Percentiles rank a stretch among this genome's conserved stretches.
These are phyloP conservation scores for Aphanomyces cochlioides DNA, from an alignment of 352 stramenopile genomes.

Conservation along the genomic window DNA sequence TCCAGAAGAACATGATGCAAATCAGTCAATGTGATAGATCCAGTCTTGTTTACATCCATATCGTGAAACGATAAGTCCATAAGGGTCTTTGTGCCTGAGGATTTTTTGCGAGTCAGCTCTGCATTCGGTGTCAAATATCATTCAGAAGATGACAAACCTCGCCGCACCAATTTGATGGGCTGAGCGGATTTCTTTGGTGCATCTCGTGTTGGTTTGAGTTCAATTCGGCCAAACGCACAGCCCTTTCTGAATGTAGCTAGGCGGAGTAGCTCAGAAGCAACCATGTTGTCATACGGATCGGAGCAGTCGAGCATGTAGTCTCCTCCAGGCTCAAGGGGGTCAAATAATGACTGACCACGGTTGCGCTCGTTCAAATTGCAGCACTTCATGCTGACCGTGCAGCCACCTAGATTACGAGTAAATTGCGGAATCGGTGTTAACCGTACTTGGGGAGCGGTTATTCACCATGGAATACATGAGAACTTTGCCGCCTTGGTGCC, in stretches of 20 bases:
- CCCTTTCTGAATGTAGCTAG: slow-evolving; percentile 66
- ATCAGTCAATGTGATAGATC: slow-evolving; percentile 49
- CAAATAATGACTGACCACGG: slow-evolving; percentile 44
- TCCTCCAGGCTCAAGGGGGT: slow-evolving; percentile 62
- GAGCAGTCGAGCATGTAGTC: slow-evolving; percentile 59
- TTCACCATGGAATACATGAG: slow-evolving; percentile 62
- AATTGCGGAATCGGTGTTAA: neutral
- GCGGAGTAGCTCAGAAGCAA: slow-evolving; percentile 66
- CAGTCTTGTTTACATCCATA: slow-evolving; percentile 62
- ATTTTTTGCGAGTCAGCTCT: neutral
- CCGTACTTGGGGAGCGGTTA: slow-evolving; percentile 45
- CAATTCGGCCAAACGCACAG: slow-evolving; percentile 57
- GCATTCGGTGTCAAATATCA: no score
- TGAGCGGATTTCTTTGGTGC: slow-evolving; percentile 24
- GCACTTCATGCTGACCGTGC: slow-evolving; percentile 52
- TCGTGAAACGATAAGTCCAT: slow-evolving; percentile 61
- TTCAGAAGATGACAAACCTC: neutral
- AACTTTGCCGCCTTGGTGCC: slow-evolving; percentile 62
- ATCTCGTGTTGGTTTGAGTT: slow-evolving; percentile 34
- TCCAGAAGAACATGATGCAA: slow-evolving; percentile 61
- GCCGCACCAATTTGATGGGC: slow-evolving; percentile 24
- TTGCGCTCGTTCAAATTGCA: slow-evolving; percentile 49
- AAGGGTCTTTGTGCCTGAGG: slow-evolving; percentile 38
- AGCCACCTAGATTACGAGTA: slow-evolving; percentile 34
- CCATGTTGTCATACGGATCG: slow-evolving; percentile 77